phyloP scores from a whole-genome alignment of 1,284 basidiomycete genomes.

The Irpex rosettiformis region DNA sequence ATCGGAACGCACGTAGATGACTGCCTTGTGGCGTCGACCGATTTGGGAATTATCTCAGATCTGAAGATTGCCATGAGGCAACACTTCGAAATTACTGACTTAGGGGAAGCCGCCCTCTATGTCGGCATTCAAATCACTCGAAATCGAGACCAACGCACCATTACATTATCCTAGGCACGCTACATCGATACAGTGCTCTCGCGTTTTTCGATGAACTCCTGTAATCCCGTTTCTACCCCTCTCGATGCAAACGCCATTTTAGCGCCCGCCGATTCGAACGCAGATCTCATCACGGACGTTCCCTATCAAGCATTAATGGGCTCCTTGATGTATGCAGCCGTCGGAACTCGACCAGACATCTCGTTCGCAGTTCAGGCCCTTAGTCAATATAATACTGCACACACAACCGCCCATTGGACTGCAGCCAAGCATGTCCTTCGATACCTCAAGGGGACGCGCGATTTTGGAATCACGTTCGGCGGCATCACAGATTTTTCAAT shows the following conservation, averaged over 20 bases:
- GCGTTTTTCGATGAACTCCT: slow-evolving; percentile 15
- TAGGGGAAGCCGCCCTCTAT: slow-evolving; percentile 19
- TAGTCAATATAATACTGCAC: slow-evolving; percentile 29
- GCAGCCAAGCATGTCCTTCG: slow-evolving; percentile 35
- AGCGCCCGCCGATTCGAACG: slow-evolving; percentile 3
- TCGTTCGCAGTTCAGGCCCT: slow-evolving; percentile 34
- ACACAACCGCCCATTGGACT: slow-evolving; percentile 31
- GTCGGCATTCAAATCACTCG: slow-evolving; percentile 26
- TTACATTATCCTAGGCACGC: slow-evolving; percentile 22
- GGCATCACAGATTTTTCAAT: slow-evolving; percentile 1
- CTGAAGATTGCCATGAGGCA: slow-evolving; percentile 13
- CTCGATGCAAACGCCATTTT: slow-evolving; percentile 17
- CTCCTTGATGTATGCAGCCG: slow-evolving; percentile 18
- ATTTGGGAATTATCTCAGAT: slow-evolving; percentile 5
- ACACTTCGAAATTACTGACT: slow-evolving; percentile 22
- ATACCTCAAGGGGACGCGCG: slow-evolving; percentile 38
- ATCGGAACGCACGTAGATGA: slow-evolving; percentile 25
- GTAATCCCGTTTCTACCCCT: slow-evolving; percentile 17
- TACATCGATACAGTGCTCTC: slow-evolving; percentile 23
- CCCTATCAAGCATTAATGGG: slow-evolving; percentile 14
- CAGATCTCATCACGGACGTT: slow-evolving; percentile 8
- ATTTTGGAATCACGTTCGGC: slow-evolving; percentile 30
- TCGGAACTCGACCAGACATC: slow-evolving; percentile 38
- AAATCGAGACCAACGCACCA: slow-evolving; percentile 15
- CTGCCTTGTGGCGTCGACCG: slow-evolving; percentile 15